Conservation (phyloP, 176 grass and related monocot genomes). For the Puya raimondii region DNA sequence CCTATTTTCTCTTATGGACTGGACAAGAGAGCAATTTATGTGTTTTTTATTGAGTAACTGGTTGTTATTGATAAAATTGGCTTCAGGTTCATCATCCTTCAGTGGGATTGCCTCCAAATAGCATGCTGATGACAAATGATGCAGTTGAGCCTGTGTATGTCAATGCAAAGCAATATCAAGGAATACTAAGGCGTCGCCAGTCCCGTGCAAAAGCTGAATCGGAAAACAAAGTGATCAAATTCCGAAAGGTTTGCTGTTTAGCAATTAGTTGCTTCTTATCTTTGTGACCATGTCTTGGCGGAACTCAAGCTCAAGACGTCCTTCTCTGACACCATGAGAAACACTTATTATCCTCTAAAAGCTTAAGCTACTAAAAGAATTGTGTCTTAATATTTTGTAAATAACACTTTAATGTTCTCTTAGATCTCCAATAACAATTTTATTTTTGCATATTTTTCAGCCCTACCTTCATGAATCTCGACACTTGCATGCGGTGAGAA, state of each 20-base stretch:
- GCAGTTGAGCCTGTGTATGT: slow-evolving; percentile 36
- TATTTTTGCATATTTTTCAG: background rate
- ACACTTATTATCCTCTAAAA: background rate
- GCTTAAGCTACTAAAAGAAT: background rate
- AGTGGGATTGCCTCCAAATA: slow-evolving; percentile 16
- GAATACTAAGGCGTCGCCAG: slow-evolving; percentile 33
- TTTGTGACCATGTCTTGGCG: background rate
- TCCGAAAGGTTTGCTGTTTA: slow-evolving; percentile 14
- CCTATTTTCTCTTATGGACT: background rate
- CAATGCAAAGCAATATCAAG: slow-evolving; percentile 38
- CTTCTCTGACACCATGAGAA: background rate
- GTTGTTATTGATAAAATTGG: background rate
- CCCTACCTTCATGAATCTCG: slow-evolving; percentile 5
- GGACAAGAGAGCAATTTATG: background rate
- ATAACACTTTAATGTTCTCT: background rate
- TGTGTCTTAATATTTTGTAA: background rate
- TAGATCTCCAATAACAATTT: background rate
- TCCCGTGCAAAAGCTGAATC: slow-evolving; percentile 42
- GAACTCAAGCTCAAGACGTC: background rate
- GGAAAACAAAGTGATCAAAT: slow-evolving; percentile 32
- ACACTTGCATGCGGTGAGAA: slow-evolving; percentile 7
- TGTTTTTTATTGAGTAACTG: background rate
- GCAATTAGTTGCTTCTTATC: background rate
- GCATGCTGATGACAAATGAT: slow-evolving; percentile 25
- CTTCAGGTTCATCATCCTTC: slow-evolving; percentile 23